These are phyloP conservation scores for Candida andamanensis DNA, from an alignment of 805 yeast species.

Conservation along the genomic window DNA sequence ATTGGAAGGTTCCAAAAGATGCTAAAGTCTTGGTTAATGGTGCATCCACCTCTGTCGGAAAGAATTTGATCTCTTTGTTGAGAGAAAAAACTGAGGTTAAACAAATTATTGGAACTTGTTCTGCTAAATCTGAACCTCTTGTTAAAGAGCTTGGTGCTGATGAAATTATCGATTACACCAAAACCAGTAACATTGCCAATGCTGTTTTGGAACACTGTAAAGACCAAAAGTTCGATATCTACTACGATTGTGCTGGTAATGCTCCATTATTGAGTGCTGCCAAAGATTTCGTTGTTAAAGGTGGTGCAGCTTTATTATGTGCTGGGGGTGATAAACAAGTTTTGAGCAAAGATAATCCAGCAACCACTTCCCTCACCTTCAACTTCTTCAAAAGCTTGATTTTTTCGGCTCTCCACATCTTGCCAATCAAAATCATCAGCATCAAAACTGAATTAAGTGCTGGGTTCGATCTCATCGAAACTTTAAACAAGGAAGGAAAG, in stretches of 20 bases:
- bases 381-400: conserved; percentile 4
- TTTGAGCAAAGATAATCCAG: background rate
- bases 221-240: conserved; percentile 47
- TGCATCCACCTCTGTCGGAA: conserved; percentile 69
- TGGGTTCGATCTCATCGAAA: conserved; percentile 20
- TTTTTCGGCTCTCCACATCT: background rate
- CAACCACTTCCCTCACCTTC: background rate
- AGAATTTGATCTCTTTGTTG: conserved; percentile 50
- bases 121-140: conserved; percentile 40
- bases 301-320: conserved; percentile 50
- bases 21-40: conserved; percentile 62
- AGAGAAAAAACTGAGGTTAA: conserved; percentile 36
- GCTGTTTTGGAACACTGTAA: conserved; percentile 30
- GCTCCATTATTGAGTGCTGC: conserved; percentile 42
- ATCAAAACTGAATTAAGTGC: background rate
- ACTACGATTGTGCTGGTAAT: conserved; percentile 65
- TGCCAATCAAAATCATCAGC: background rate
- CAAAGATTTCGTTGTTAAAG: conserved; percentile 35
- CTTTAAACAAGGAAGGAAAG: conserved; percentile 42
- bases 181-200: conserved; percentile 28
- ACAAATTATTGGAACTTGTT: conserved; percentile 54
- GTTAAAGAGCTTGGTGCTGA: conserved; percentile 54
- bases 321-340: conserved; percentile 47
- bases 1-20: conserved; percentile 28
- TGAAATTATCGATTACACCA: conserved; percentile 51